Conservation (phyloP, 2,329 filamentous ascomycete species). For the Alternaria gansuensis region DNA sequence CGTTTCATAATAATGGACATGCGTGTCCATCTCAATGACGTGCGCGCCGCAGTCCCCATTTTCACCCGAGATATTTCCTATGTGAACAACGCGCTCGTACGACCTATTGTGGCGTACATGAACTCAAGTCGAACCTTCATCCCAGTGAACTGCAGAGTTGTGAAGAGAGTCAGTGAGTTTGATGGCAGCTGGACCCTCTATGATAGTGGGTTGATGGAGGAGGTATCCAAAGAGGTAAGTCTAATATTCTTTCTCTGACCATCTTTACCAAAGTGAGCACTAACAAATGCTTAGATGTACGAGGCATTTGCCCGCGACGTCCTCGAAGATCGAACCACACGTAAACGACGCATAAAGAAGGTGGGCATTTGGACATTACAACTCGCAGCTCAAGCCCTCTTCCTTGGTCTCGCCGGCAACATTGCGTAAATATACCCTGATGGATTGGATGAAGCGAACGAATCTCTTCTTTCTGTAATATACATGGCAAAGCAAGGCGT, state of each 20-base stretch:
- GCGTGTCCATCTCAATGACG: slow-evolving; percentile 92
- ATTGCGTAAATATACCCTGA: slow-evolving; percentile 57
- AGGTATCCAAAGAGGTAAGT: slow-evolving; percentile 79
- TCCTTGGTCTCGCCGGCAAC: slow-evolving; percentile 93
- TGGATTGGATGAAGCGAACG: slow-evolving; percentile 4
- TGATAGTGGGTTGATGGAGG: slow-evolving; percentile 93
- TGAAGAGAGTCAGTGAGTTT: slow-evolving; percentile 88
- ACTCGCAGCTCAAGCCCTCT: slow-evolving; percentile 88
- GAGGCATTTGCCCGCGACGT: slow-evolving; percentile 93
- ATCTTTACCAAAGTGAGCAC: not conserved
- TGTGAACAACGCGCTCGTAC: slow-evolving; percentile 92
- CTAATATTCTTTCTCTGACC: not conserved
- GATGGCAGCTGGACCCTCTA: slow-evolving; percentile 95
- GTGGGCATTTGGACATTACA: slow-evolving; percentile 96
- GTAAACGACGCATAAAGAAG: slow-evolving; percentile 88
- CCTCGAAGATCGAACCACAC: slow-evolving; percentile 86
- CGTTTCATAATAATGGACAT: slow-evolving; percentile 93
- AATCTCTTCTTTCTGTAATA: slow-evolving; percentile 28
- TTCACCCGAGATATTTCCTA: slow-evolving; percentile 94
- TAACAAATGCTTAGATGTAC: slow-evolving; percentile 69
- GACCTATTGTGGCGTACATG: slow-evolving; percentile 97
- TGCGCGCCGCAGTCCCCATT: slow-evolving; percentile 88
- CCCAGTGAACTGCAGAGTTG: slow-evolving; percentile 90
- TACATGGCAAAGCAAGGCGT: slow-evolving; percentile 25
- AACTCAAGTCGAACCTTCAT: slow-evolving; percentile 96